A percentile compares a stretch with the other conserved stretches of the same genome.
These are phyloP conservation scores for Thuja plicata DNA, from an alignment of 83 land plant species.

Conservation along the genomic window DNA sequence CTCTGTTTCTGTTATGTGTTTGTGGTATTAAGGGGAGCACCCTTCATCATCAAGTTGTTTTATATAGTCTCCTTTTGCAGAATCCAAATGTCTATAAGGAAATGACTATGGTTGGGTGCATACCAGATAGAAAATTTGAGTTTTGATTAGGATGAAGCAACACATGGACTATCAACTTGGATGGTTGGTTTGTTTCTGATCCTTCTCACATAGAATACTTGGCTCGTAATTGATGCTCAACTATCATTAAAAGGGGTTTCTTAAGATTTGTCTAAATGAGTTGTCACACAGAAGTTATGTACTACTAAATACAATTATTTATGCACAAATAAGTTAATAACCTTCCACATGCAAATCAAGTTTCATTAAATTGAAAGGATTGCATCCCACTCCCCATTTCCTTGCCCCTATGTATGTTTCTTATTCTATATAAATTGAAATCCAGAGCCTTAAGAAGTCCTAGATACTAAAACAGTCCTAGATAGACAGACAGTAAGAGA, in stretches of 20 bases:
- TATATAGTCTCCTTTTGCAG: conserved; percentile 21
- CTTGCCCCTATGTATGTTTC: neutral
- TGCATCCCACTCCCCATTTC: neutral
- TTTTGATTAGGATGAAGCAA: conserved; percentile 15
- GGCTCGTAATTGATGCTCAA: neutral
- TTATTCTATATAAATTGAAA: neutral
- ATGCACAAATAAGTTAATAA: conserved; percentile 4
- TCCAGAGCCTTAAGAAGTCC: neutral
- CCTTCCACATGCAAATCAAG: neutral
- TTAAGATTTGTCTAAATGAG: neutral
- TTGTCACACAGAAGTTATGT: neutral
- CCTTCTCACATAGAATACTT: conserved; percentile 2
- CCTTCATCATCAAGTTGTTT: neutral
- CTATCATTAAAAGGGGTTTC: neutral
- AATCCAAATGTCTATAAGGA: conserved; percentile 73
- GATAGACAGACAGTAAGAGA: too few relatives aligned
- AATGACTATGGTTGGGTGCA: conserved; percentile 56
- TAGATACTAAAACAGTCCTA: too few relatives aligned
- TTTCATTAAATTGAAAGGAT: neutral
- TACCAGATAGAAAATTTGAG: conserved; percentile 57
- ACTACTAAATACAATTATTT: neutral
- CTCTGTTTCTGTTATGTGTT: too few relatives aligned
- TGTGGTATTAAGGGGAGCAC: too few relatives aligned
- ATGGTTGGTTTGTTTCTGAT: neutral
- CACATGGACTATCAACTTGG: neutral